Base-by-base conservation (phyloP, 768 basidiomycete species). In the Stropharia rugosoannulata region DNA sequence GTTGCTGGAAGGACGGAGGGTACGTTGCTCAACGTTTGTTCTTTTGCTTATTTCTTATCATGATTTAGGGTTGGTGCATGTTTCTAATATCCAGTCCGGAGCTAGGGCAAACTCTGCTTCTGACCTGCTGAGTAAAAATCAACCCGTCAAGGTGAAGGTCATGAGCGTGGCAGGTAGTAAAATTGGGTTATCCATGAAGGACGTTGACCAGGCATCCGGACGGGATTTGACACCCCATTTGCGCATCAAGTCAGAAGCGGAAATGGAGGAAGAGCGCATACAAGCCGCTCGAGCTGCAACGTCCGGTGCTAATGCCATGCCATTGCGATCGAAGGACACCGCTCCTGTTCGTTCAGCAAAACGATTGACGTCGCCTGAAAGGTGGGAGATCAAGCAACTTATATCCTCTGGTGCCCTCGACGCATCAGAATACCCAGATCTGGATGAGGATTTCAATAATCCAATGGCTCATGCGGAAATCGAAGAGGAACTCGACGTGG, bases 321-420 rank as follows among this genome's bases (percentile, higher is more conserved):
- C 95, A 2, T 76, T 98, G 13, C 70, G 82, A 66, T 64, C 82
- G 62, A 68, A 81, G 68, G 68, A 80, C 60, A 73, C 77, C 43
- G 82, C 57, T n/a, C 66, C 77, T 19, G 80, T 86, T 13, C 84
- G 86, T 32, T 91, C 89, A 2, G 93, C 94, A 0, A 95, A 94
- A 66, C 83, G 96, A 13, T 75, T 98, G 55, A 95, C 95, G 1
- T 95, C 92, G 6, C 97, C 97, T 1, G 97, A 99, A 71, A 86
- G 97, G 27, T 99, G 97, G 95, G 97, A 99, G 75, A 95, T 99
- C 72, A 98, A 98, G 71, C 97, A 98, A 69, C 84, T 99, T 54
- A 97, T 98, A 53, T 91, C 97, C 0, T 97, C 95, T 29, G 97
- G 97, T 41, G 91, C 87, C 13, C 82, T 98, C 52, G 86, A 87